These are phyloP conservation scores for Clathrospora elynae DNA, from an alignment of 2,329 filamentous ascomycete genomes.

Conservation along the genomic window DNA sequence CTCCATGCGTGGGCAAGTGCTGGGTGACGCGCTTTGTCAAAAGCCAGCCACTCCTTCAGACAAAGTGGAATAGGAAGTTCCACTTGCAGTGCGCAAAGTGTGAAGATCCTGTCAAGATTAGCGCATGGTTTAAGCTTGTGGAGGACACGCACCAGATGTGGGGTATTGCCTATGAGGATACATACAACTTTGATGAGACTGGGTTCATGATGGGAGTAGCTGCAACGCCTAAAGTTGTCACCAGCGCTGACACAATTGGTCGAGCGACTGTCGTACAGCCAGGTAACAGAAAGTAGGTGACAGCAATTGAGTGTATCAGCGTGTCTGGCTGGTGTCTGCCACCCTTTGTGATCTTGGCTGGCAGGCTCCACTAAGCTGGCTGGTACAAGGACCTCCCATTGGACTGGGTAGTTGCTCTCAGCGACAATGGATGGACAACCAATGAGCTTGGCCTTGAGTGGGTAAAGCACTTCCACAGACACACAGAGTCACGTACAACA, in stretches of 20 bases:
- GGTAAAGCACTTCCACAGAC: conserved; percentile 47
- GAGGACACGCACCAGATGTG: conserved; percentile 12
- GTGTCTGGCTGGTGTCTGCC: too few species aligned
- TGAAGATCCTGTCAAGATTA: conserved; percentile 12
- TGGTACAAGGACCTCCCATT: background rate
- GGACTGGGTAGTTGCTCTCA: conserved; percentile 24
- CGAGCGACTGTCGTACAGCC: conserved; percentile 9
- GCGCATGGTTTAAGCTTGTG: conserved; percentile 14
- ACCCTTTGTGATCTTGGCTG: conserved; percentile 14
- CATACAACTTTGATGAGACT: conserved; percentile 26
- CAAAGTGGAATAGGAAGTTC: conserved; percentile 13
- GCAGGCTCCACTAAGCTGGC: conserved; percentile 3
- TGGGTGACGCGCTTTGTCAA: conserved; percentile 11
- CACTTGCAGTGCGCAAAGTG: conserved; percentile 8
- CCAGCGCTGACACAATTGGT: conserved; percentile 7
- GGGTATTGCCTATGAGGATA: conserved; percentile 10
- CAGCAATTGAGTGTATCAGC: too few species aligned
- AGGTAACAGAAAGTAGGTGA: conserved; percentile 4
- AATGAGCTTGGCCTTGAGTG: conserved; percentile 42
- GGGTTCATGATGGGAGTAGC: conserved; percentile 16
- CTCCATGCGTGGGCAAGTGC: conserved; percentile 10
- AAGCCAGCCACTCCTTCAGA: conserved; percentile 12
- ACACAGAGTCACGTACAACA: conserved; percentile 28
- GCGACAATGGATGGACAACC: conserved; percentile 43
- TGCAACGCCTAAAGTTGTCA: too few species aligned